Base-by-base conservation (phyloP, 345 rosid genomes). In the Sonneratia caseolaris region DNA sequence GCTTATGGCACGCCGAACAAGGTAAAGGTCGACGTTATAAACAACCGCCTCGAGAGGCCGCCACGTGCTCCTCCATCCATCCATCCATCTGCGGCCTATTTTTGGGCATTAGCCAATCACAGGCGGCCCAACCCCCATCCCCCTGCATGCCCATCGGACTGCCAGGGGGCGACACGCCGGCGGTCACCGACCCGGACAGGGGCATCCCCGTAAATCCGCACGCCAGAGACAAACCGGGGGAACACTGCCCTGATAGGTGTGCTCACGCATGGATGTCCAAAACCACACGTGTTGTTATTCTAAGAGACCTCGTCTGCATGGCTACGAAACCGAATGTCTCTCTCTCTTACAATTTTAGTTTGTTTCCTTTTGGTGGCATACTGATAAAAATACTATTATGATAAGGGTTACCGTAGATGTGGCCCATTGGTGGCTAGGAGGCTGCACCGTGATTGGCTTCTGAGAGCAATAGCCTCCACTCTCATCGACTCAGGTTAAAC, bases 211-310 rank as follows among this genome's bases (percentile, higher is more conserved):
- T 62, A 62, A 62, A 62, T 7, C 7, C 38, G 32, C 66, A 32
- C 38, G 38, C 37, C 37, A 9, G 66, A 53, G 38, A 27, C 37
- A 62, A 13, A 32, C 3, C 7, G 38, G 38, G 18, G 38, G 21
- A 13, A 4, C 18, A 9, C 66, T 21, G 10, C 10, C 66, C 66
- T 62, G 88, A 87, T 88, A 86, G 91, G 91, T 93, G 93, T 88
- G 78, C 76, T 77, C 96, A 84, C 90, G 97, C 98, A 89, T 88
- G 93, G 84, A 74, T 75, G 71, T 81, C 86, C 79, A 70, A 68
- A 43, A 37, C 76, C 87, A 86, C 95, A 88, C 93, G 87, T 88
- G 97, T 82, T 85, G 40, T 61, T 37, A 53, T 56, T 77, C 56
- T 57, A 72, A 59, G 45, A 64, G 45, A 64, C 56, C 70, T 62